These are phyloP conservation scores for Amanita rubescens DNA, from an alignment of 768 basidiomycete species.

Conservation along the genomic window DNA sequence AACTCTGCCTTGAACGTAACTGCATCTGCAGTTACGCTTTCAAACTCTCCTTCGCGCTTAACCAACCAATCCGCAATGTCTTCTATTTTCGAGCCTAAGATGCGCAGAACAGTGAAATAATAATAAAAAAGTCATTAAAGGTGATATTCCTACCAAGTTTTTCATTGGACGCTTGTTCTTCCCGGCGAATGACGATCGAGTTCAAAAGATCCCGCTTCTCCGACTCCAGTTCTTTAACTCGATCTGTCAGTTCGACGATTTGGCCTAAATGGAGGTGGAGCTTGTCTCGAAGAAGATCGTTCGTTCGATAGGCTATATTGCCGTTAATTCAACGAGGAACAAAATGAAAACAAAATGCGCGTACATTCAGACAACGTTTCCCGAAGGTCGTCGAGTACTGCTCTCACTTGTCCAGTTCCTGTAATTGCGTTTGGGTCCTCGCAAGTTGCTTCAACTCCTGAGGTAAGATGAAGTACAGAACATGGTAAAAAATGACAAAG, in stretches of 20 bases:
- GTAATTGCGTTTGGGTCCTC: neutral
- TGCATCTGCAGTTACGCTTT: slow-evolving; percentile 18
- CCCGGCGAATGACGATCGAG: slow-evolving; percentile 12
- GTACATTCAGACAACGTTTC: slow-evolving; percentile 19
- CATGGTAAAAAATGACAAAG: neutral
- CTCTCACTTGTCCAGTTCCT: neutral
- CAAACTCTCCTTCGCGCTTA: slow-evolving; percentile 22
- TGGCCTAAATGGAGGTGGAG: slow-evolving; percentile 25
- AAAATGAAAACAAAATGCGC: neutral
- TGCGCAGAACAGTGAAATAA: slow-evolving; percentile 3
- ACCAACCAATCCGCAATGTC: slow-evolving; percentile 18
- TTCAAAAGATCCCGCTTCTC: slow-evolving; percentile 19
- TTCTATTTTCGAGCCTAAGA: slow-evolving; percentile 18
- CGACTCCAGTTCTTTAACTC: slow-evolving; percentile 28
- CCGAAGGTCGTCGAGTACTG: neutral
- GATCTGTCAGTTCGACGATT: slow-evolving; percentile 24
- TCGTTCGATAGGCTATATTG: slow-evolving; percentile 32
- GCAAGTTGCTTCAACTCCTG: neutral
- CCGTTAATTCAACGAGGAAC: neutral
- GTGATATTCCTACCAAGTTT: slow-evolving; percentile 9
- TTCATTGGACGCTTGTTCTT: slow-evolving; percentile 10
- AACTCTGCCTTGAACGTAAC: slow-evolving; percentile 16
- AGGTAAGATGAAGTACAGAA: neutral
- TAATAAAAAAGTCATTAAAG: slow-evolving; percentile 7
- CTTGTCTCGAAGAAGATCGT: slow-evolving; percentile 33